Conservation (phyloP, 1,139 yeast genomes). For the Arxiozyma bovina region DNA sequence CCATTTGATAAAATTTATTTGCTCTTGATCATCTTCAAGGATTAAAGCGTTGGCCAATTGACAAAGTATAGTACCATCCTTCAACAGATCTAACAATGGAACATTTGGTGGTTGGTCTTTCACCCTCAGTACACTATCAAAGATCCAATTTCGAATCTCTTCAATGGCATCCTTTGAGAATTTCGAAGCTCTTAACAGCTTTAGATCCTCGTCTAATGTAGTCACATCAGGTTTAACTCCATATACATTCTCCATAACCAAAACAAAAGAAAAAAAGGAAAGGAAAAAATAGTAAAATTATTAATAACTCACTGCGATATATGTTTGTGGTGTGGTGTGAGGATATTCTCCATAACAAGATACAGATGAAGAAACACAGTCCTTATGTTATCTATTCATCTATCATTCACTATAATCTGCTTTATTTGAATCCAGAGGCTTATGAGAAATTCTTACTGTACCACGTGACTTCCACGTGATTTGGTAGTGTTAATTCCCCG, state of each 20-base stretch:
- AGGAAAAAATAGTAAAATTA: no score
- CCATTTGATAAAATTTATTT: conserved; percentile 37
- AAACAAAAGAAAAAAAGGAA: no score
- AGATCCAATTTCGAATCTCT: conserved; percentile 48
- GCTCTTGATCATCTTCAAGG: conserved; percentile 30
- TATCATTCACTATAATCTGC: no score
- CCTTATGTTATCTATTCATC: no score
- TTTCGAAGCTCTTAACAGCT: conserved; percentile 39
- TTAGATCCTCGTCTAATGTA: conserved; percentile 52
- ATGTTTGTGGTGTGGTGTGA: no score
- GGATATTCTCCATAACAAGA: no score
- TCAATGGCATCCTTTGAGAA: conserved; percentile 36
- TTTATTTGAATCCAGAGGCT: no score
- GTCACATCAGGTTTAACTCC: conserved; percentile 35
- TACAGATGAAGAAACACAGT: no score
- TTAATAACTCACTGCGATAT: no score
- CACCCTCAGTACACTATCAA: conserved; percentile 28
- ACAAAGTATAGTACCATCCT: conserved; percentile 62
- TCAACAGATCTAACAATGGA: conserved; percentile 42
- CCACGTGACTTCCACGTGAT: no score
- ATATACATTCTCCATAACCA: background rate
- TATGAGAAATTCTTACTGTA: no score
- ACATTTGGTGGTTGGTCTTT: conserved; percentile 24
- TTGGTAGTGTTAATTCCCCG: no score
- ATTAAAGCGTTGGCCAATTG: conserved; percentile 31